Evolutionary conservation across 1,139 yeast genomes (phyloP).

Genomic region (Blastobotrys aristatus): DNA sequence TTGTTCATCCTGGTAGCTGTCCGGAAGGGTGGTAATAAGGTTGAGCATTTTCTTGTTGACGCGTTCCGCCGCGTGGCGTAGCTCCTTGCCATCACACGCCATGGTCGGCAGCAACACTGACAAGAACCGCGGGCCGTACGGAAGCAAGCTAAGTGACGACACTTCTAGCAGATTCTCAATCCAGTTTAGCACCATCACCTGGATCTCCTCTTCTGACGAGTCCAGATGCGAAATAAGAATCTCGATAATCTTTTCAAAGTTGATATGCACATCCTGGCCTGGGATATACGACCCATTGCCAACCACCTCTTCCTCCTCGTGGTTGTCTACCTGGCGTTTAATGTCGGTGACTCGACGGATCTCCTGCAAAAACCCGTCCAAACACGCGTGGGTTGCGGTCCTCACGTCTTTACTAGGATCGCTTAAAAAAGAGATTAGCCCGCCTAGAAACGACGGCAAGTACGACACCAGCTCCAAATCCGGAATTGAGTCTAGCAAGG

Average conservation of each 20-base stretch:
- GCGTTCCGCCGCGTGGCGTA: slow-evolving; percentile 49
- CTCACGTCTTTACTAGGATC: slow-evolving; percentile 86
- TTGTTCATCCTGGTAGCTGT: slow-evolving; percentile 15
- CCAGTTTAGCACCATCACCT: slow-evolving; percentile 80
- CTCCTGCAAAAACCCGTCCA: slow-evolving; percentile 74
- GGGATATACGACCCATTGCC: slow-evolving; percentile 55
- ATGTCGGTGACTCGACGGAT: slow-evolving; percentile 69
- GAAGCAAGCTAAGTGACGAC: slow-evolving; percentile 70
- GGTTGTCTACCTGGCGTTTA: slow-evolving; percentile 38
- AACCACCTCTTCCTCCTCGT: slow-evolving; percentile 15
- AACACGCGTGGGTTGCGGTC: slow-evolving; percentile 72
- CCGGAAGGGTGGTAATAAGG: slow-evolving; percentile 39
- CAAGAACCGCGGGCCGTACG: slow-evolving; percentile 55
- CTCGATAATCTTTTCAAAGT: slow-evolving; percentile 73
- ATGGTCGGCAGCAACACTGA: slow-evolving; percentile 52
- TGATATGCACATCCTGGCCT: slow-evolving; percentile 83
- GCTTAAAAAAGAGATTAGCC: slow-evolving; percentile 72
- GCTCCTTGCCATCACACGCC: slow-evolving; percentile 49
- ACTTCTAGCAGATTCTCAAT: slow-evolving; percentile 66
- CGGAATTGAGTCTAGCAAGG: slow-evolving; percentile 85
- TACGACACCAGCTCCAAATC: slow-evolving; percentile 83
- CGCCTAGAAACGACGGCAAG: slow-evolving; percentile 85
- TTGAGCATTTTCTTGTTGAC: slow-evolving; percentile 49
- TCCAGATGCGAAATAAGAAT: slow-evolving; percentile 76
- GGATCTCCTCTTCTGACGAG: slow-evolving; percentile 70